Conservation (phyloP, 306 rosid genomes). For the Vigna mungo region DNA sequence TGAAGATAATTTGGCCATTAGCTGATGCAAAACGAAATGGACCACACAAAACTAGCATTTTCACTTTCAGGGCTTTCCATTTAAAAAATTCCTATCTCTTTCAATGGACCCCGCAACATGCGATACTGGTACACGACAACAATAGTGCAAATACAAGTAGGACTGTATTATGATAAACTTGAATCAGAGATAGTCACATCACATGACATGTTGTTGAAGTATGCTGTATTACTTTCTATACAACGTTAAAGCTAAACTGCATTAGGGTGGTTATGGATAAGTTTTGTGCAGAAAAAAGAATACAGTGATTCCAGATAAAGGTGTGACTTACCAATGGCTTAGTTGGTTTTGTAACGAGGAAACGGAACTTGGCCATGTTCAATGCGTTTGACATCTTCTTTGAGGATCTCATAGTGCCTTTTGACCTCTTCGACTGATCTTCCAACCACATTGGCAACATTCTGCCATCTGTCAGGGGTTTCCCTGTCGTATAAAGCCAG, state of each 20-base stretch:
- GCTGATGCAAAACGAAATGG: conserved; percentile 31
- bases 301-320: neutral
- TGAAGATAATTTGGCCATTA: conserved; percentile 22
- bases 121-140: conserved; percentile 29
- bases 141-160: conserved; percentile 16
- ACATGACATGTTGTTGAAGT: conserved; percentile 9
- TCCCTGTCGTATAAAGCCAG: conserved; percentile 73
- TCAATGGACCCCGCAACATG: conserved; percentile 42
- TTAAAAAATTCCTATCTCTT: conserved; percentile 46
- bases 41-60: conserved; percentile 43
- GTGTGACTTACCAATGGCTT: neutral
- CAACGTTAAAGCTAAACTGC: neutral
- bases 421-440: conserved; percentile 81
- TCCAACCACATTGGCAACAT: conserved; percentile 73
- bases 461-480: conserved; percentile 82
- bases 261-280: neutral
- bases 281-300: too few species aligned
- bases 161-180: neutral
- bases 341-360: conserved; percentile 62
- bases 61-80: conserved; percentile 29
- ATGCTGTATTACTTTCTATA: neutral
- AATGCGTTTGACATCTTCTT: conserved; percentile 72
- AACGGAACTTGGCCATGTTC: conserved; percentile 73
- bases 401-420: conserved; percentile 75
- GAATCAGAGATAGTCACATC: conserved; percentile 6